phyloP scores from a whole-genome alignment of 805 yeast genomes.

The Sungouiozyma intestinalis region DNA sequence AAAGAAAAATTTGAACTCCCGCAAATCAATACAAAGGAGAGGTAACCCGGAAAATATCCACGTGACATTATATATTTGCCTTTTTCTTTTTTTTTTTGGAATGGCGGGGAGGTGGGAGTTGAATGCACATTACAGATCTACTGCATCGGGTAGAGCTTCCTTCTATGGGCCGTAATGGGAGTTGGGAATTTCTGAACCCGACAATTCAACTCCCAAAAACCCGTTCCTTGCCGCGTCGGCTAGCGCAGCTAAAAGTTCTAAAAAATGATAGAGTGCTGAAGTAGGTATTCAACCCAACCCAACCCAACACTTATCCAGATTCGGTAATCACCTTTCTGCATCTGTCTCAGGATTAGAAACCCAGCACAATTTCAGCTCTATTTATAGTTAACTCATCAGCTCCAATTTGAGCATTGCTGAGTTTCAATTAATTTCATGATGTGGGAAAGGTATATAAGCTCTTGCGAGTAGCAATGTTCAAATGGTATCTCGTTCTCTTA shows the following conservation, averaged over 20 bases:
- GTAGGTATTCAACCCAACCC: neutral
- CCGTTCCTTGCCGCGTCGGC: no score
- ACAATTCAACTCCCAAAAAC: neutral
- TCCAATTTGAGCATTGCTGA: constrained; percentile 24
- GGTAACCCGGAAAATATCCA: neutral
- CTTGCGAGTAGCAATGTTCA: neutral
- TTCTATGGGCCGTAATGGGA: no score
- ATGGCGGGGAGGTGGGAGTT: neutral
- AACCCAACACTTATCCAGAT: neutral
- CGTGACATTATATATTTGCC: no score
- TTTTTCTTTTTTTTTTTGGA: neutral
- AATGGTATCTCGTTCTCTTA: neutral
- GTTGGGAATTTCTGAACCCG: no score
- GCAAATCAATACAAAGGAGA: neutral
- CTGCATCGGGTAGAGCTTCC: no score
- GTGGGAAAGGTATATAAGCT: neutral
- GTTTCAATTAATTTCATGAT: neutral
- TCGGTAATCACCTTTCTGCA: neutral
- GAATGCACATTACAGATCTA: no score
- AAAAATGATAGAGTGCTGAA: no score
- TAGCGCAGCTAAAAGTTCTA: no score
- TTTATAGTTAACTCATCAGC: constrained; percentile 1
- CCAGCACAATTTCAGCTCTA: neutral
- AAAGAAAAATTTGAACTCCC: neutral
- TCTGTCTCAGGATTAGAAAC: no score